Conservation (phyloP, 495 filamentous ascomycete genomes). For the Talaromyces wortmannii region DNA sequence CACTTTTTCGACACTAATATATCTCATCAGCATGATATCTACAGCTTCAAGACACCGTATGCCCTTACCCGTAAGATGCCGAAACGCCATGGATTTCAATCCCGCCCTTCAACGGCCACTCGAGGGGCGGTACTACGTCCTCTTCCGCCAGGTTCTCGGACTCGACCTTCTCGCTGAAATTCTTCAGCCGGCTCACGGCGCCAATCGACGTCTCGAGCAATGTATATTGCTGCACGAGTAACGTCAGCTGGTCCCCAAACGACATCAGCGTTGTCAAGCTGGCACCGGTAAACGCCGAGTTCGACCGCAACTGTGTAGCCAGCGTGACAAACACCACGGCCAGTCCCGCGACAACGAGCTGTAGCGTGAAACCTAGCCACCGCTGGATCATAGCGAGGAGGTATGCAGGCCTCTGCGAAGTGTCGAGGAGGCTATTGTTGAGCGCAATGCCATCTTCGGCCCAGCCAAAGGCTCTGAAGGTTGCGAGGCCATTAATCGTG, state of each 20-base stretch:
- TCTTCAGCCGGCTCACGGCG: constrained; percentile 30
- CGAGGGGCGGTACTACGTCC: constrained; percentile 6
- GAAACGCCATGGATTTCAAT: constrained; percentile 12
- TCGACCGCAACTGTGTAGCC: constrained; percentile 13
- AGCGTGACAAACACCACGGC: constrained; percentile 27
- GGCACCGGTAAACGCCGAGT: constrained; percentile 32
- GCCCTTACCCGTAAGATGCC: constrained; percentile 16
- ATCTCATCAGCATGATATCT: too few relatives aligned
- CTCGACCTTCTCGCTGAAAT: constrained; percentile 18
- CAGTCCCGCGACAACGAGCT: constrained; percentile 25
- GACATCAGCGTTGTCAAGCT: constrained; percentile 30
- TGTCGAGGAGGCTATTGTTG: constrained; percentile 19
- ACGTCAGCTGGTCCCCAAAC: constrained; percentile 24
- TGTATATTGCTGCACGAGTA: constrained; percentile 33
- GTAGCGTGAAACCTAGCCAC: constrained; percentile 33
- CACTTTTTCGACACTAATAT: too few relatives aligned
- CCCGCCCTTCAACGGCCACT: constrained; percentile 16
- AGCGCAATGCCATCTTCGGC: constrained; percentile 2
- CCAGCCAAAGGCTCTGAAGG: constrained; percentile 37
- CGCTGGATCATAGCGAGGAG: constrained; percentile 35
- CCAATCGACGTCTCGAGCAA: constrained; percentile 42
- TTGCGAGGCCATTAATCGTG: constrained; percentile 28
- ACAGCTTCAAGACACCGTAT: neutral
- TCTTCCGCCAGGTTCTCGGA: constrained; percentile 14
- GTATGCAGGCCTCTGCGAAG: constrained; percentile 35